These are phyloP conservation scores for Pythium chondricola DNA, from an alignment of 352 stramenopile genomes.

Conservation along the genomic window DNA sequence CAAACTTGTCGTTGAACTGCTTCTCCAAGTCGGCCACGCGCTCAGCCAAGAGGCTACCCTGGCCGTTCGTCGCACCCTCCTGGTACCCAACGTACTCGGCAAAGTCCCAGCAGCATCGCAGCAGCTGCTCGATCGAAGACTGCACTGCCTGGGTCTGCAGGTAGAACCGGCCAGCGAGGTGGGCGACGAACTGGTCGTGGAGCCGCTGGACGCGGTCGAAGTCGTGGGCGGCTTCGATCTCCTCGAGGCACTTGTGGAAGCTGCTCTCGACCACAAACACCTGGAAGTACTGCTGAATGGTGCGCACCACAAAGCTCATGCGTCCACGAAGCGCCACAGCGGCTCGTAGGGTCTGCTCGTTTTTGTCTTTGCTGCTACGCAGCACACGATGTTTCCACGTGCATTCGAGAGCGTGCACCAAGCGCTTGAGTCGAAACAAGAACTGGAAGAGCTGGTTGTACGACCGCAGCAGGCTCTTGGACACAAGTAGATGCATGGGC, in stretches of 20 bases:
- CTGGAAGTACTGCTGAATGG: slow-evolving; percentile 69
- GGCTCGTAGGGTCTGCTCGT: slow-evolving; percentile 9
- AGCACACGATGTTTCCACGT: slow-evolving; percentile 51
- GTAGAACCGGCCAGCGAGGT: slow-evolving; percentile 61
- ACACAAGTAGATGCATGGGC: slow-evolving; percentile 65
- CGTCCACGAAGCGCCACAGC: slow-evolving; percentile 37
- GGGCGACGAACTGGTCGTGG: slow-evolving; percentile 65
- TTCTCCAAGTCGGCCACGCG: slow-evolving; percentile 35
- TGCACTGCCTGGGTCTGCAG: slow-evolving; percentile 59
- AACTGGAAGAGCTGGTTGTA: slow-evolving; percentile 79
- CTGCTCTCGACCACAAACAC: slow-evolving; percentile 69
- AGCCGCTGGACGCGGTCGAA: slow-evolving; percentile 67
- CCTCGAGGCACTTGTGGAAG: slow-evolving; percentile 45
- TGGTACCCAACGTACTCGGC: slow-evolving; percentile 55
- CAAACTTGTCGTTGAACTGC: slow-evolving; percentile 53
- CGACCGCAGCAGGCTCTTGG: slow-evolving; percentile 38
- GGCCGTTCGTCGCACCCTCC: slow-evolving; percentile 21
- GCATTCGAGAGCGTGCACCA: slow-evolving; percentile 53
- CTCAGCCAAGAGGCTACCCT: slow-evolving; percentile 1
- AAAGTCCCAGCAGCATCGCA: slow-evolving; percentile 65
- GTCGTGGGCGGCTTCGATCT: slow-evolving; percentile 43
- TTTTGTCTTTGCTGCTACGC: slow-evolving; percentile 20
- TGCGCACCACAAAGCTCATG: slow-evolving; percentile 75
- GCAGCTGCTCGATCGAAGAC: slow-evolving; percentile 49
- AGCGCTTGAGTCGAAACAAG: slow-evolving; percentile 70